Base-by-base conservation (phyloP, 2,329 filamentous ascomycete genomes). In the Aureobasidium sp. region DNA sequence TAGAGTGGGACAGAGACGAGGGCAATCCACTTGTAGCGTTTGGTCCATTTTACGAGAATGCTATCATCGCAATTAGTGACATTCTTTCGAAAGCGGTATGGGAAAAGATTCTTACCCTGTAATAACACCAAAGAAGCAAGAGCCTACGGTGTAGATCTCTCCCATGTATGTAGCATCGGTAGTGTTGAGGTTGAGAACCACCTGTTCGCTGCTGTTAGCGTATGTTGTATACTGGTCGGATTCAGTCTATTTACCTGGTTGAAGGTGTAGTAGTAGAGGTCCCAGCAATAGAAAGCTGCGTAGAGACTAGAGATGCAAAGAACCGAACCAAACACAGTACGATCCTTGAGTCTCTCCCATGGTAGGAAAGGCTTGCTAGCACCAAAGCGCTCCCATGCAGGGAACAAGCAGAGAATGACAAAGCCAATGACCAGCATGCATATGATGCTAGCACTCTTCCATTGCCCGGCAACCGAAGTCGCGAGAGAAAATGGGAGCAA, bases 301-400 rank as follows among this genome's bases (percentile, higher is more conserved):
- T 79, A 81, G 5, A 82, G 70, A 2, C 76, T 69, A 22, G 64
- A 67, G 31, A 69, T 66, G n/a, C 70, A 66, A 9, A 69, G 42
- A 64, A 77, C 81, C 12, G 80, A 75, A 2, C 80, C 80, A 14
- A 80, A 66, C 40, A 82, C 75, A 8, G 79, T 82, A 29, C 76
- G 77, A 64, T 81, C 75, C 15, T 73, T 72, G 66, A 84, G 74
- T 58, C 85, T 72, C 47, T 74, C 67, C 69, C 78, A 82, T 0
- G 79, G 82, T 17, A 88, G 77, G 69, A 87, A 82, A 11, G 81
- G 80, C 31, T 82, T 78, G 0, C 77, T 78, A 0, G 85, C 81
- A 58, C 83, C 72, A 58, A 76, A 85, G 33, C 71, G 79, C 69
- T 89, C 85, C 76, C 81, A 86, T 1, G 83, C 60, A 0, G 74